These are phyloP conservation scores for Prunella vulgaris DNA, from an alignment of 257 asterid species.

Conservation along the genomic window DNA sequence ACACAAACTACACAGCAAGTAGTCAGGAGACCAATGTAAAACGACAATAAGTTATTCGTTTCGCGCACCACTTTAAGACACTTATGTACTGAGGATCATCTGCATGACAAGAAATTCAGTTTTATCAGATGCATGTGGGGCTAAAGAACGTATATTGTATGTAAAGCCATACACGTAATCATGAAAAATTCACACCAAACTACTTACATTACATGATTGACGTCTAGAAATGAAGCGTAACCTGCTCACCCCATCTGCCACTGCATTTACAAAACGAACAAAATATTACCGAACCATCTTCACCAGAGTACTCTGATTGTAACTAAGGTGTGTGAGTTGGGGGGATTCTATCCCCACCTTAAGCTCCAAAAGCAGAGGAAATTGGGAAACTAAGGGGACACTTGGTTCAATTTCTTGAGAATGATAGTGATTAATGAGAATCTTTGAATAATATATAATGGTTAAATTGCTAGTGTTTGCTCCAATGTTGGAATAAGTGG, in stretches of 20 bases:
- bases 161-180: not conserved
- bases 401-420: too few relatives aligned
- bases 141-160: not conserved
- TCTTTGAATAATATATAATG: too few relatives aligned
- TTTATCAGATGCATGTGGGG: not conserved
- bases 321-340: not conserved
- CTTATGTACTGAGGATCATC: conserved; percentile 15
- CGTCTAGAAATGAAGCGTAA: conserved; percentile 18
- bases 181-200: not conserved
- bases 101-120: conserved; percentile 8
- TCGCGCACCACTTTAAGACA: conserved; percentile 21
- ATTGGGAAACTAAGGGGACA: not conserved
- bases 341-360: not conserved
- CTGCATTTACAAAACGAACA: conserved; percentile 46
- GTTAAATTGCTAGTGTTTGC: too few relatives aligned
- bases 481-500: too few relatives aligned
- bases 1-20: conserved; percentile 12
- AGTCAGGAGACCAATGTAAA: not conserved
- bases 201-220: conserved; percentile 35
- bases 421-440: too few relatives aligned
- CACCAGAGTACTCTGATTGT: not conserved
- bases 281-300: conserved; percentile 9
- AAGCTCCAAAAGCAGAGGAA: not conserved
- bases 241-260: conserved; percentile 94
- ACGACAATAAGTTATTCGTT: conserved; percentile 5